These are phyloP conservation scores for Ensete glaucum DNA, from an alignment of 176 grass and related monocot genomes.

Conservation along the genomic window DNA sequence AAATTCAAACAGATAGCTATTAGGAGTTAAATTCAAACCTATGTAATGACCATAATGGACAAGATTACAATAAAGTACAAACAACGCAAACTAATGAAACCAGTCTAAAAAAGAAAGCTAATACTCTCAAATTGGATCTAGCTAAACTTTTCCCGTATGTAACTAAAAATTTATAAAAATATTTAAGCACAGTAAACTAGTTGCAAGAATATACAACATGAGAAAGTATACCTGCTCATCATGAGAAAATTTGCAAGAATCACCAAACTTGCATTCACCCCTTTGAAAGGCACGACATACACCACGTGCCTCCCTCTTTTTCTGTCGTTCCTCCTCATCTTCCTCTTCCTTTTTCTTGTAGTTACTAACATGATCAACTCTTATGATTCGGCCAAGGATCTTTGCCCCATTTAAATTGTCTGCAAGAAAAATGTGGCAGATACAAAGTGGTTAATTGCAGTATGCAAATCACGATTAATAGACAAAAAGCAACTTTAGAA, in stretches of 20 bases:
- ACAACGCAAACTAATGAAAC: too few species aligned
- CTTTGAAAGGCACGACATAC: slow-evolving; percentile 91
- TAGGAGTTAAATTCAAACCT: too few species aligned
- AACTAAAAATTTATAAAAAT: not conserved
- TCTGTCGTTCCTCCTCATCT: slow-evolving; percentile 57
- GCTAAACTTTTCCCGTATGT: too few species aligned
- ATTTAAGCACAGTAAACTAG: slow-evolving; percentile 4
- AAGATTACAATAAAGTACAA: too few species aligned
- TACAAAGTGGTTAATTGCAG: not conserved
- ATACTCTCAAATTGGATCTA: too few species aligned
- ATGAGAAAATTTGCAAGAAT: slow-evolving; percentile 82
- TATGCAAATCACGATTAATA: not conserved
- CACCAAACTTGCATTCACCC: slow-evolving; percentile 81
- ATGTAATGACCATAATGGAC: too few species aligned
- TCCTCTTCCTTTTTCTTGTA: slow-evolving; percentile 95
- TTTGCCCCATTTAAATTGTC: slow-evolving; percentile 95
- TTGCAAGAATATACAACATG: not conserved
- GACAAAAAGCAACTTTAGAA: not conserved
- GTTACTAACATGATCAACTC: slow-evolving; percentile 86
- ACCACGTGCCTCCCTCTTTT: slow-evolving; percentile 72
- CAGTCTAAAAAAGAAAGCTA: too few species aligned
- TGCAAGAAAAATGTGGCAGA: slow-evolving; percentile 6
- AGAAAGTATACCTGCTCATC: slow-evolving; percentile 46
- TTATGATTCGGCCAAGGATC: slow-evolving; percentile 67
- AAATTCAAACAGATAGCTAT: too few species aligned